Base-by-base conservation (phyloP, 768 basidiomycete species). In the Kwoniella sp. region DNA sequence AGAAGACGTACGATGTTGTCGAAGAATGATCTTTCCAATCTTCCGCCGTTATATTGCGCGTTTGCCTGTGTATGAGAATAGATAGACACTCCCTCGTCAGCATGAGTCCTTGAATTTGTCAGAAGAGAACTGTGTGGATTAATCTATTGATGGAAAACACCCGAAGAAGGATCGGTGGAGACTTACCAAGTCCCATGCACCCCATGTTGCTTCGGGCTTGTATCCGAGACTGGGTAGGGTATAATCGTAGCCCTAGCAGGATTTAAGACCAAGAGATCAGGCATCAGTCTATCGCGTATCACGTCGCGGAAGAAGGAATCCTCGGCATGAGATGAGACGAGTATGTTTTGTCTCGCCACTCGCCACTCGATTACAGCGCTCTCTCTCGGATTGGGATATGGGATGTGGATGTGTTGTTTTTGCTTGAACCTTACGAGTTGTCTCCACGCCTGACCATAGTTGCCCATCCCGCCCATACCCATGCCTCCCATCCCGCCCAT, bases 1-100 rank as follows among this genome's bases (percentile, higher is more conserved):
- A 57, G 24, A 8, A 53, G 26, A 75, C 77, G 37, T 53, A 77
- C 74, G 53, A 79, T 75, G 29, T 72, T 71, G 54, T 79, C 78
- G 55, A 79, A 77, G 63, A 77, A 77, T 21, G 68, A 67, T 44
- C 77, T 53, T 55, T 77, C 69, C 21, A 77, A 68, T 48, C 66
- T 44, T 46, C 59, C 57, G 25, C 72, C 72, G 17, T 54, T 40
- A 29, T 74, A 74, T 61, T 68, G 70, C 13, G 71, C 73, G 21
- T 52, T 70, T 25, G 75, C 75, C 75, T 77, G 49, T 1, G 22
- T n/a, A n/a, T n/a, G 33, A 33, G 48, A 6, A 49, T 15, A 44
- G 40, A 6, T 19, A 33, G 33, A 6, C 22, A 26, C 9, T 12
- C 17, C 27, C 5, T 21, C 29, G 22, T 44, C 29, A 52, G 49